Conservation (phyloP, 441 rosid genomes). For the Jatropha podagrica region DNA sequence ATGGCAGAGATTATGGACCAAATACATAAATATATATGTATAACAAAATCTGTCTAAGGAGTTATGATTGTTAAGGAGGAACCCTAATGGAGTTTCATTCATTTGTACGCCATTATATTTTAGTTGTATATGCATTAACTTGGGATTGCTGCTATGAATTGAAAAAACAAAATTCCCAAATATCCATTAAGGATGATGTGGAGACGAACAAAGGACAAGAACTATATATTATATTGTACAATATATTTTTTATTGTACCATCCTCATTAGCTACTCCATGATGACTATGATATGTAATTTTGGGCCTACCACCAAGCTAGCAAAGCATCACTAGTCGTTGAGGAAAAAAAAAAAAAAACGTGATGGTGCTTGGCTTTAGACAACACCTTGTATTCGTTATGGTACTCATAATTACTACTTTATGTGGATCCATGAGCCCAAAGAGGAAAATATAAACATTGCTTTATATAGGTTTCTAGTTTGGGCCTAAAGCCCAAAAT, state of each 20-base stretch:
- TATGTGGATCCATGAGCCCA: too few relatives aligned
- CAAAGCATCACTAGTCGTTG: constrained; percentile 24
- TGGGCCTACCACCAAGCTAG: constrained; percentile 29
- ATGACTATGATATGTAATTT: not conserved
- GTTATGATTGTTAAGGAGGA: constrained; percentile 11
- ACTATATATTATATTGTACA: not conserved
- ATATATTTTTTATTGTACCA: not conserved
- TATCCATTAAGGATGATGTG: not conserved
- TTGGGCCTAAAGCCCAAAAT: too few relatives aligned
- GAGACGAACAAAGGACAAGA: not conserved
- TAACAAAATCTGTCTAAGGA: not conserved
- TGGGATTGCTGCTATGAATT: not conserved
- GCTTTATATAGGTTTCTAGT: too few relatives aligned
- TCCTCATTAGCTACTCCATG: not conserved
- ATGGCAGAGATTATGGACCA: constrained; percentile 10
- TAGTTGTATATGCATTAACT: not conserved
- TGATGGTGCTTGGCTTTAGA: constrained; percentile 19
- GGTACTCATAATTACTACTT: not conserved
- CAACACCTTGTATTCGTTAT: constrained; percentile 5
- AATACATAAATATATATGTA: not conserved
- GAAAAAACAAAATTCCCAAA: too few relatives aligned
- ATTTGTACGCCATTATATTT: not conserved
- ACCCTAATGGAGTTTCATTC: not conserved
- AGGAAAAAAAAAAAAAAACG: constrained; percentile 8
- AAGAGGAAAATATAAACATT: too few relatives aligned